Conservation (phyloP, 441 rosid species). For the Croton setiger region DNA sequence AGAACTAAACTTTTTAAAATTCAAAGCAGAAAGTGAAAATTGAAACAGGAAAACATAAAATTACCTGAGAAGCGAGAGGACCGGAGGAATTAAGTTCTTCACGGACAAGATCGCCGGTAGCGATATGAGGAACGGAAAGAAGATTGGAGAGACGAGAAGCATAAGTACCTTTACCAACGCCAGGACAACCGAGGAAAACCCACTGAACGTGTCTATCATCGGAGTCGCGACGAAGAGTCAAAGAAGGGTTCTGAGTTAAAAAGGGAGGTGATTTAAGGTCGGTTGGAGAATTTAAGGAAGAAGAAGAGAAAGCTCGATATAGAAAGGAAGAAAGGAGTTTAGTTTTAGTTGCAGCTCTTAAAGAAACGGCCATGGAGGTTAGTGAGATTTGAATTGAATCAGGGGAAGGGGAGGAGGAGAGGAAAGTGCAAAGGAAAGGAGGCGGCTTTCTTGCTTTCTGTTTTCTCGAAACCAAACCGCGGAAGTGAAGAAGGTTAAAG, state of each 20-base stretch:
- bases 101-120: slow-evolving; percentile 98
- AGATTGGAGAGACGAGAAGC: slow-evolving; percentile 81
- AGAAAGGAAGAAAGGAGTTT: slow-evolving; percentile 26
- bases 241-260: slow-evolving; percentile 23
- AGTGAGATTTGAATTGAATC: neutral
- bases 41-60: neutral
- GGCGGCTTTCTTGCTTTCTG: neutral
- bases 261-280: slow-evolving; percentile 38
- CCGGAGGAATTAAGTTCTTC: slow-evolving; percentile 81
- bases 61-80: slow-evolving; percentile 73
- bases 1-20: neutral
- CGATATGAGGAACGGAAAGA: slow-evolving; percentile 86
- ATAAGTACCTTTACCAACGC: slow-evolving; percentile 98
- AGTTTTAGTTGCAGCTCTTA: slow-evolving; percentile 14
- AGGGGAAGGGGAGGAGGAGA: neutral
- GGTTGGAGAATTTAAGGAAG: slow-evolving; percentile 36
- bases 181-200: slow-evolving; percentile 97
- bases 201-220: slow-evolving; percentile 61
- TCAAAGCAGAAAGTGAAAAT: neutral
- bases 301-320: slow-evolving; percentile 23
- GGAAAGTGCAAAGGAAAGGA: neutral
- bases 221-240: slow-evolving; percentile 26
- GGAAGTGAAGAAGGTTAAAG: too few species aligned
- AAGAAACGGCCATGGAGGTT: slow-evolving; percentile 36
- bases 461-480: too few species aligned